Evolutionary conservation across 768 basidiomycete genomes (phyloP), one percentile per base, ranked within the genome.

Genomic region (Mycena latifolia): DNA sequence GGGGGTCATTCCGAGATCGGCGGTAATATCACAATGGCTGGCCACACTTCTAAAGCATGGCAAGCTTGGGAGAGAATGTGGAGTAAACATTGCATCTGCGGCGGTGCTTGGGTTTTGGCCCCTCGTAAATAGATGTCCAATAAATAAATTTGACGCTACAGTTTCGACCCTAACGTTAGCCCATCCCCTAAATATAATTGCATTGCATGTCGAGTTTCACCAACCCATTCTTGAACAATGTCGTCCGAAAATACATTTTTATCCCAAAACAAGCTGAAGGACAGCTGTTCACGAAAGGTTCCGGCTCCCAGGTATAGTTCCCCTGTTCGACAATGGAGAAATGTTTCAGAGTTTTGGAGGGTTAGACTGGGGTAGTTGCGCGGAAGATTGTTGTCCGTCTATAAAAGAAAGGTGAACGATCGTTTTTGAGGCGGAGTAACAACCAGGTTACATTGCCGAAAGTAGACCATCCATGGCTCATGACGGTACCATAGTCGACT

Each of bases 41-140:
- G 76, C 18, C 78, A 79, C 54, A 67, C 75, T n/a, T 78, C 76
- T 48, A 66, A 65, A 28, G 83, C 79, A 61, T 82, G 92, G 92
- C 81, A 76, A 54, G 78, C 82, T 22, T 94, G 91, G 90, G 88
- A 90, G 76, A 86, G 78, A 67, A 81, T 80, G 69, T 93, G 88
- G 89, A 75, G 74, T 33, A 74, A 71, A 25, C 82, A 82, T 27
- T 94, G 92, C 75, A 80, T 93, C 22, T 94, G 92, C 77, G 91
- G 90, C 28, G 92, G 92, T 12, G 71, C 76, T 12, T 94, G 92
- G 92, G 67, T 72, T 37, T 64, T 72, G 37, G 53, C 46, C 20
- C 25, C 52, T 14, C 64, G 24, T 48, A 33, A 46, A 46, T 25
- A 53, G 43, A 2, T 52, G 11, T 39, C 22, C 37, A 53, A 20